These are phyloP conservation scores for Coemansia sp. DNA, from an alignment of 192 early-diverging fungal genomes.

Conservation along the genomic window DNA sequence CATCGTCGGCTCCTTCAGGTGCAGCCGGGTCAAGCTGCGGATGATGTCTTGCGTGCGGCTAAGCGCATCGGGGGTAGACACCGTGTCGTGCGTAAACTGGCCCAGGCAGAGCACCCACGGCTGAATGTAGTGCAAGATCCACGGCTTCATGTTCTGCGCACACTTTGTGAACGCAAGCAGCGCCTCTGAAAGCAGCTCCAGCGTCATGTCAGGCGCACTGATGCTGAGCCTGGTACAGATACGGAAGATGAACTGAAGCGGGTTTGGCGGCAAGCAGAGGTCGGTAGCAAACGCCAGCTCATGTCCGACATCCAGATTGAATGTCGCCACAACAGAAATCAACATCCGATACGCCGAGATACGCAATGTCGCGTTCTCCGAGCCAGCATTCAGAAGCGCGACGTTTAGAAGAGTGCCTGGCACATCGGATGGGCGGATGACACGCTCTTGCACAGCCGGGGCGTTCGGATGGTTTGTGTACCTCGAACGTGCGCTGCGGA, in stretches of 20 bases:
- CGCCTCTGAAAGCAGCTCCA: slow-evolving; percentile 87
- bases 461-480: slow-evolving; percentile 58
- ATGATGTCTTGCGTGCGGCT: slow-evolving; percentile 72
- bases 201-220: slow-evolving; percentile 74
- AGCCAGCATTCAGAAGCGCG: slow-evolving; percentile 85
- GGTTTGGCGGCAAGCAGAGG: slow-evolving; percentile 88
- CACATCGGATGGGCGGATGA: slow-evolving; percentile 83
- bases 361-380: slow-evolving; percentile 76
- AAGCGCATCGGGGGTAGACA: slow-evolving; percentile 36
- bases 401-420: slow-evolving; percentile 91
- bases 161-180: slow-evolving; percentile 80
- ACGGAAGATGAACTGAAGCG: slow-evolving; percentile 74
- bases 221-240: slow-evolving; percentile 81
- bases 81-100: slow-evolving; percentile 56
- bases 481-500: slow-evolving; percentile 70
- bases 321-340: slow-evolving; percentile 76
- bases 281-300: slow-evolving; percentile 77
- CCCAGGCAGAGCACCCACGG: slow-evolving; percentile 87
- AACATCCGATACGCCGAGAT: slow-evolving; percentile 89
- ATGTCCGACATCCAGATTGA: slow-evolving; percentile 81
- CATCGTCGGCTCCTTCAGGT: slow-evolving; percentile 80
- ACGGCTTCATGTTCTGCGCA: slow-evolving; percentile 68
- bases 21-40: slow-evolving; percentile 76
- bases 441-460: slow-evolving; percentile 67
- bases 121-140: slow-evolving; percentile 84